phyloP scores from a whole-genome alignment of 345 rosid genomes.

The Luvunga scandens region DNA sequence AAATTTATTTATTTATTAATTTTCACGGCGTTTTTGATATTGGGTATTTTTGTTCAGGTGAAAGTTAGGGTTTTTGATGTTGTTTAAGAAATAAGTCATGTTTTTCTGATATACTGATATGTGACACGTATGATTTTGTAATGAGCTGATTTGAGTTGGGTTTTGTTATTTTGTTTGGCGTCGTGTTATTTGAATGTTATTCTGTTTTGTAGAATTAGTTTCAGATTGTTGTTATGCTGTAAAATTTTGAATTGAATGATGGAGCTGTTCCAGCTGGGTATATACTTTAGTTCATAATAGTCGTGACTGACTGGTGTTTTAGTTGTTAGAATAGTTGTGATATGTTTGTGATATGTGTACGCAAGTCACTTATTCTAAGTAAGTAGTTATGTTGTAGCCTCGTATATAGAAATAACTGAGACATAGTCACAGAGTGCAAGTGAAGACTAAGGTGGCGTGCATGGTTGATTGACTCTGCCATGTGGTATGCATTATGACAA shows the following conservation, averaged over 20 bases:
- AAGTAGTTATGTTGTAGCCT: background rate
- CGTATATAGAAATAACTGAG: too few species aligned
- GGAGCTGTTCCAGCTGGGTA: background rate
- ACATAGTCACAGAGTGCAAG: background rate
- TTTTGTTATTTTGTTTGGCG: background rate
- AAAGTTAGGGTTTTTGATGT: background rate
- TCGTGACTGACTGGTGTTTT: background rate
- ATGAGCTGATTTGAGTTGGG: background rate
- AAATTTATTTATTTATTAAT: background rate
- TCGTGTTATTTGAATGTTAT: background rate
- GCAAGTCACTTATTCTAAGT: background rate
- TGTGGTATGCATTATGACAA: background rate
- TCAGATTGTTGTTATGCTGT: background rate
- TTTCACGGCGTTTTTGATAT: background rate
- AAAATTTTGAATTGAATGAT: background rate
- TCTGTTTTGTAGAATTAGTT: background rate
- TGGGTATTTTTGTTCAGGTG: background rate
- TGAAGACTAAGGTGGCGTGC: background rate
- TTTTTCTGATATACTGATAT: background rate
- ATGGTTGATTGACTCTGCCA: background rate
- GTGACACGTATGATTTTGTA: background rate
- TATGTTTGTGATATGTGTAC: background rate
- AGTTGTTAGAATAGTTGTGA: background rate
- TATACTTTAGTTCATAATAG: background rate
- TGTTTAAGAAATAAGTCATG: background rate